Base-by-base conservation (phyloP, 257 asterid species). In the Plantago ovata region DNA sequence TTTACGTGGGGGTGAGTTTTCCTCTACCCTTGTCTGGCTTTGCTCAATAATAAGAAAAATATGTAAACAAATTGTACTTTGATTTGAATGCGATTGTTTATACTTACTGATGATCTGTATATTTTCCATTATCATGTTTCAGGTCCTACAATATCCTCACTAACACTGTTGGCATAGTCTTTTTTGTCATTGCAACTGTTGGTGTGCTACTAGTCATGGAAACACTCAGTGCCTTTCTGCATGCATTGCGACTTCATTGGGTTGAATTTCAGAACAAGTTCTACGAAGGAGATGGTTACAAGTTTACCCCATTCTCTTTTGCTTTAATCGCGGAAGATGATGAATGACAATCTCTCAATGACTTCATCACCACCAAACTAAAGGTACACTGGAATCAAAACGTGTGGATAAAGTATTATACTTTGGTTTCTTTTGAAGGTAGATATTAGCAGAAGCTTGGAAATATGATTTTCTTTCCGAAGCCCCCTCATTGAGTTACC, bases 211-310 rank as follows among this genome's bases (percentile, higher is more conserved):
- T 82, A 9, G 75, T 74, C 65, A 79, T 82, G 84, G 86, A 79
- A 74, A 82, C 86, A 16, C 75, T 79, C 1, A 82, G 85, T 60
- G 89, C 89, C 18, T 82, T 76, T 71, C 73, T 76, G 57, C 85
- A 82, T 47, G 83, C 85, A 21, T 64, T 76, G 73, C 66, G 81
- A 64, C 85, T 82, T 71, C 89, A 82, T 47, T 82, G 89, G 85
- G 83, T 73, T 14, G 85, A 82, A 66, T 79, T 79, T 50, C 89
- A 82, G 69, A 65, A 53, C 80, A 82, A 76, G 72, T 79, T 82
- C 56, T 82, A 82, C 21, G 78, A 74, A 73, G 85, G 86, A 64
- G 84, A 79, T 43, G 89, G 84, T 33, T 69, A 82, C 66, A 79
- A 79, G 65, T 79, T 76, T 62, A 56, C 57, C 60, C 89, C 89